phyloP scores from a whole-genome alignment of 495 filamentous ascomycete genomes.

The Talaromyces trachyspermus region DNA sequence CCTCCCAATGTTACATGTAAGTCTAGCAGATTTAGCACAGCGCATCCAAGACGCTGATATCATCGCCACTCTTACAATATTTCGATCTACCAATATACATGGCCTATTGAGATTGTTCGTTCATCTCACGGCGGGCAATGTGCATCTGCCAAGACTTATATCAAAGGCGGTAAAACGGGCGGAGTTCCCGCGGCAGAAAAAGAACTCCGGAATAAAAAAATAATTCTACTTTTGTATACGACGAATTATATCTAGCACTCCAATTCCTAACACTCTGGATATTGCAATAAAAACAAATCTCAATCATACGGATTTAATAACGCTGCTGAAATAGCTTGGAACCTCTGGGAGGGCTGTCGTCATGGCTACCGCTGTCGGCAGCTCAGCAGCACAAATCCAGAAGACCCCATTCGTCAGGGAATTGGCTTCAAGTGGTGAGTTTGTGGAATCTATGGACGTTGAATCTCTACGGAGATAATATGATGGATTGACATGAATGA shows the following conservation, averaged over 20 bases:
- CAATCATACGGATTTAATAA: too few species aligned
- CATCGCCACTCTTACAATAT: too few species aligned
- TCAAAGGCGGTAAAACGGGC: conserved; percentile 1
- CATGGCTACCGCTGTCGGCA: conserved; percentile 1
- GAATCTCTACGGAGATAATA: neutral
- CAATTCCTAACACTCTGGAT: too few species aligned
- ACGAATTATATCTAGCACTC: too few species aligned
- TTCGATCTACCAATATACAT: too few species aligned
- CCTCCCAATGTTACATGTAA: too few species aligned
- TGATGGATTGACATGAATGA: neutral
- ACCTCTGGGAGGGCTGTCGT: neutral
- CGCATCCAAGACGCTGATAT: too few species aligned
- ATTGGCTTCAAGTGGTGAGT: conserved; percentile 67
- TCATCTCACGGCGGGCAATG: too few species aligned
- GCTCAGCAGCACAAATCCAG: conserved; percentile 42
- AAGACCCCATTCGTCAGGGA: conserved; percentile 68
- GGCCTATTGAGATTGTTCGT: too few species aligned
- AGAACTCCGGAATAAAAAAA: conserved; percentile 23
- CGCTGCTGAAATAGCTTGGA: neutral
- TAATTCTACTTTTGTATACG: neutral
- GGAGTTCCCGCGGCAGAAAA: conserved; percentile 19
- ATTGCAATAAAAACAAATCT: too few species aligned
- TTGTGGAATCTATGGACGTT: neutral
- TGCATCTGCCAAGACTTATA: too few species aligned
- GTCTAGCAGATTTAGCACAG: too few species aligned